Conservation (phyloP, 129 eudicot species). For the Centrapalus pauciflorus region DNA sequence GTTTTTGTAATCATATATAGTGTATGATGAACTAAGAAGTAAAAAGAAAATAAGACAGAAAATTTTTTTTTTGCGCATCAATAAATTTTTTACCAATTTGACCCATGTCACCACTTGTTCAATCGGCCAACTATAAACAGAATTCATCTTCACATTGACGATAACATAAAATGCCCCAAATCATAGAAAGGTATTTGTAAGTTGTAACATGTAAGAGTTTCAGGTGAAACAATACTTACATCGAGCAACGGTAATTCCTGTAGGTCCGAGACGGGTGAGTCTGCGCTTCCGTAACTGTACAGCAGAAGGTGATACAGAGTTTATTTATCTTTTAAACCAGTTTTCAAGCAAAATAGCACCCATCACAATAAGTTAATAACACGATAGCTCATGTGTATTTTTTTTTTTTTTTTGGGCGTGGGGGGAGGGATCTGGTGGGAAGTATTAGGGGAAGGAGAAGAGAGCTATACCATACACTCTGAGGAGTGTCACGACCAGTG, state of each 20-base stretch:
- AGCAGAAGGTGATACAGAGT: not conserved
- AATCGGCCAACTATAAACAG: too few species aligned
- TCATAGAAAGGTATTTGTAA: not conserved
- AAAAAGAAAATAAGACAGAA: too few species aligned
- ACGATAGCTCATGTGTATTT: not conserved
- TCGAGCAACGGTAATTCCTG: slow-evolving; percentile 45
- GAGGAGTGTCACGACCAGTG: slow-evolving; percentile 80
- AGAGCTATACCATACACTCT: slow-evolving; percentile 67
- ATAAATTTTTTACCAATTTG: too few species aligned
- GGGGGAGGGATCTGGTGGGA: too few species aligned
- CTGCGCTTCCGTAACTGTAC: slow-evolving; percentile 94
- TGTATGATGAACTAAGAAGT: too few species aligned
- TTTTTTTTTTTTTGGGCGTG: not conserved
- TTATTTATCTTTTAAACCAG: not conserved
- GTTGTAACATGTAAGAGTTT: not conserved
- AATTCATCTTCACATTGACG: not conserved
- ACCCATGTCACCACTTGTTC: too few species aligned
- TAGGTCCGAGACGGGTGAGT: slow-evolving; percentile 65
- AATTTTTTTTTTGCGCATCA: too few species aligned
- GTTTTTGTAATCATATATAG: too few species aligned
- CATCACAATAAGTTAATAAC: slow-evolving; percentile 9
- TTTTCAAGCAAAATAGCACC: not conserved
- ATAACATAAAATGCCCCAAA: not conserved
- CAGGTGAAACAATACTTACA: slow-evolving; percentile 35
- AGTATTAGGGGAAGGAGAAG: not conserved